Evolutionary conservation across 495 filamentous ascomycete genomes (phyloP).

Genomic region (Penicillium pulvis): DNA sequence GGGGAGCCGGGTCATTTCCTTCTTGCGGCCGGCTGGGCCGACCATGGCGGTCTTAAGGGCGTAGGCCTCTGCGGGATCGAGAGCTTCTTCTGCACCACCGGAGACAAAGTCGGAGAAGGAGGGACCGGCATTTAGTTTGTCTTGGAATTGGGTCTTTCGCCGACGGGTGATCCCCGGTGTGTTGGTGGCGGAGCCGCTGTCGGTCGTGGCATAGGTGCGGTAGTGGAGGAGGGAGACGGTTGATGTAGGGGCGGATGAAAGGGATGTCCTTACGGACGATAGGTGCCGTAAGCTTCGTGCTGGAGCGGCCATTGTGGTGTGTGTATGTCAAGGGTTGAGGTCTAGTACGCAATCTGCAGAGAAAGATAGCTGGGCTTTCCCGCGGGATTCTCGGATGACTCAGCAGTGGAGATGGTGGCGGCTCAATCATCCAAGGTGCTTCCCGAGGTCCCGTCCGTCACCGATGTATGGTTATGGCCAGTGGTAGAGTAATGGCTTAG

Average conservation of each 20-base stretch:
- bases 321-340: constrained; percentile 18
- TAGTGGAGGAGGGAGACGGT: constrained; percentile 21
- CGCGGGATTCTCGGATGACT: not conserved
- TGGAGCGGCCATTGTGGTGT: constrained; percentile 40
- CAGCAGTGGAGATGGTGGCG: constrained; percentile 6
- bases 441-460: not conserved
- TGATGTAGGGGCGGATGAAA: constrained; percentile 20
- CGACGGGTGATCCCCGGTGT: constrained; percentile 33
- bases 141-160: constrained; percentile 70
- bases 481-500: not conserved
- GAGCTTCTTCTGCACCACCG: constrained; percentile 48
- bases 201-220: constrained; percentile 47
- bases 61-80: constrained; percentile 59
- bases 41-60: constrained; percentile 75
- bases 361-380: constrained; percentile 22
- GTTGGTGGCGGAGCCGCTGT: constrained; percentile 40
- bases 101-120: constrained; percentile 84
- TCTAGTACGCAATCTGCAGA: constrained; percentile 11
- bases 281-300: constrained; percentile 40
- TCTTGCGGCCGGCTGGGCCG: constrained; percentile 75
- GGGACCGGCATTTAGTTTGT: constrained; percentile 78
- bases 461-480: not conserved
- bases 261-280: constrained; percentile 31
- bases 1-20: constrained; percentile 87
- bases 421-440: not conserved